These are phyloP conservation scores for Trichoderma reesei DNA, from an alignment of 495 filamentous ascomycete genomes.

Conservation along the genomic window DNA sequence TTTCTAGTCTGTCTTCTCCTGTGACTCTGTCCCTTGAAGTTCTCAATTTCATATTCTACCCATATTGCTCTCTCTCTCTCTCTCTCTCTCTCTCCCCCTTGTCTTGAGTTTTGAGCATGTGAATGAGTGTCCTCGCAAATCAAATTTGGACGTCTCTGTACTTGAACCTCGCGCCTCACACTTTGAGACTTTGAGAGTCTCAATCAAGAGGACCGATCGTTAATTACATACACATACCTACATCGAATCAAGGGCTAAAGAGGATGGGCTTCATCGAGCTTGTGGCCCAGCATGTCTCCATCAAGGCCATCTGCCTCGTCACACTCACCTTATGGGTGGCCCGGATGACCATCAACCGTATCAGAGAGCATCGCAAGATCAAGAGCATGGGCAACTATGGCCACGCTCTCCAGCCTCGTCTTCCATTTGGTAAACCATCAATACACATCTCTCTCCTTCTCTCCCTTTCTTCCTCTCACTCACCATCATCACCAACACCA, in stretches of 20 bases:
- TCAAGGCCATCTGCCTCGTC: conserved; percentile 21
- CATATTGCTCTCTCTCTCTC: too few species aligned
- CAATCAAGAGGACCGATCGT: not conserved
- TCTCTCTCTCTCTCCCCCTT: too few species aligned
- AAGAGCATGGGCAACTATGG: conserved; percentile 32
- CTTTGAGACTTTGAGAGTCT: too few species aligned
- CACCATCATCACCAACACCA: not conserved
- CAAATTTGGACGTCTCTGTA: too few species aligned
- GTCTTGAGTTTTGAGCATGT: too few species aligned
- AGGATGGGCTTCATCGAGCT: conserved; percentile 35
- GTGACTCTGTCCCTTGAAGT: too few species aligned
- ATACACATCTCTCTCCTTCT: too few species aligned
- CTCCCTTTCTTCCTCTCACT: not conserved
- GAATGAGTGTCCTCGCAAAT: too few species aligned
- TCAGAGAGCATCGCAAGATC: conserved; percentile 31
- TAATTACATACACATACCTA: not conserved
- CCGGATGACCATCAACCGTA: conserved; percentile 18
- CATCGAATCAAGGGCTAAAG: not conserved
- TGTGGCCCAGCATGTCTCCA: conserved; percentile 26
- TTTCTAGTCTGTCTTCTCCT: too few species aligned
- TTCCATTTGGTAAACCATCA: conserved; percentile 21
- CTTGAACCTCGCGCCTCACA: too few species aligned
- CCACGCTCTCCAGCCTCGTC: conserved; percentile 9
- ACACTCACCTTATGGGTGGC: conserved; percentile 21
- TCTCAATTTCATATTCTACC: too few species aligned